phyloP scores from a whole-genome alignment of 495 filamentous ascomycete species.

The Penicillium samsonianum region DNA sequence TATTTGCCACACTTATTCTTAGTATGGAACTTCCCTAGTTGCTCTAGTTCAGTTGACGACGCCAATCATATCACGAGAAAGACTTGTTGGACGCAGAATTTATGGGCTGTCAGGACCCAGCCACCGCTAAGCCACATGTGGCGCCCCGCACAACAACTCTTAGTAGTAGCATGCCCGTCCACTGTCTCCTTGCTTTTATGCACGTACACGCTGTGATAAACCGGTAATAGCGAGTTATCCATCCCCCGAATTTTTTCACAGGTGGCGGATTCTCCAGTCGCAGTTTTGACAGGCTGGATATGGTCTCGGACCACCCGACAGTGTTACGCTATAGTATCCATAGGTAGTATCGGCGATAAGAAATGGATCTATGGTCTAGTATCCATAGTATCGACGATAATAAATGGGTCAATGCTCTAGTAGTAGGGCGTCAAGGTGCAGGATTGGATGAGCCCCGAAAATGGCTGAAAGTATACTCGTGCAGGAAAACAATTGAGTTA shows the following conservation, averaged over 20 bases:
- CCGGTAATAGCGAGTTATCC: not conserved
- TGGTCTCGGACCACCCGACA: not conserved
- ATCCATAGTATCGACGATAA: not conserved
- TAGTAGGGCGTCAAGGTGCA: not conserved
- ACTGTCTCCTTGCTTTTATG: conserved; percentile 7
- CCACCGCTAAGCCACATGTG: conserved; percentile 19
- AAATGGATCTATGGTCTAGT: not conserved
- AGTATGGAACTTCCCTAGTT: not conserved
- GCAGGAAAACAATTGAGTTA: conserved; percentile 20
- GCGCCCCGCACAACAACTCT: conserved; percentile 4
- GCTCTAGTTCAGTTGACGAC: not conserved
- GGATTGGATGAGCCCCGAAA: conserved; percentile 15
- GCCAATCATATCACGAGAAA: not conserved
- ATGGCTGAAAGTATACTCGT: conserved; percentile 22
- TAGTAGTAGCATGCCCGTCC: not conserved
- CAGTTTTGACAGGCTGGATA: not conserved
- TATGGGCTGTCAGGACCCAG: conserved; percentile 4
- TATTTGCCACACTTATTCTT: conserved; percentile 14
- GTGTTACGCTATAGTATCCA: not conserved
- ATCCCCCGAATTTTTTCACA: not conserved
- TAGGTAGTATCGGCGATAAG: not conserved
- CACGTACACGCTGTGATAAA: conserved; percentile 2
- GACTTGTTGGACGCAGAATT: not conserved
- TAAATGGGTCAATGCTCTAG: not conserved
- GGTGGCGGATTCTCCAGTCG: not conserved